These are phyloP conservation scores for Yamadazyma pseudoaaseri DNA, from an alignment of 1,139 yeast genomes.

Conservation along the genomic window DNA sequence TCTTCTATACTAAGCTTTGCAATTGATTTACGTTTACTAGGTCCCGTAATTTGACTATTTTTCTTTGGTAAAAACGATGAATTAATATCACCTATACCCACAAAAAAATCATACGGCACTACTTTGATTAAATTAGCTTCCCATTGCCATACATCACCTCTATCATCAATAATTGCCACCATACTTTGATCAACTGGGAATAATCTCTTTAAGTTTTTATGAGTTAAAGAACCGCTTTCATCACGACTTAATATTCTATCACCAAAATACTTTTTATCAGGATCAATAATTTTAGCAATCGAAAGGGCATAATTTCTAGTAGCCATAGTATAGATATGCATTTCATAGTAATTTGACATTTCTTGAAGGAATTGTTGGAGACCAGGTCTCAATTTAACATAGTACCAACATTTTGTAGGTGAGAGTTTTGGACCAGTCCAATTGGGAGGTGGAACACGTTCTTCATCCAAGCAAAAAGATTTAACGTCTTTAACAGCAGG, in stretches of 20 bases:
- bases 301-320: constrained; percentile 90
- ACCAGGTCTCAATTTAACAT: constrained; percentile 91
- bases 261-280: constrained; percentile 81
- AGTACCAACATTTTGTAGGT: constrained; percentile 74
- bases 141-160: constrained; percentile 99
- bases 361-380: constrained; percentile 65
- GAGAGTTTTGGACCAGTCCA: constrained; percentile 58
- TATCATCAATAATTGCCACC: constrained; percentile 95
- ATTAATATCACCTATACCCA: constrained; percentile 96
- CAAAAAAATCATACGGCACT: constrained; percentile 92
- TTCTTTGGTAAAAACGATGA: constrained; percentile 88
- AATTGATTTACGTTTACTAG: constrained; percentile 58
- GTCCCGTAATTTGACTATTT: constrained; percentile 66
- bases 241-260: constrained; percentile 91
- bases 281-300: constrained; percentile 89
- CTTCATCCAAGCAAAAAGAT: constrained; percentile 77
- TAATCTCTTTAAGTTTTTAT: constrained; percentile 80
- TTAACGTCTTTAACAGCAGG: constrained; percentile 80
- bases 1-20: constrained; percentile 46
- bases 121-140: constrained; percentile 87
- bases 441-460: constrained; percentile 57
- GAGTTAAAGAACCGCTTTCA: constrained; percentile 91
- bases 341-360: constrained; percentile 68
- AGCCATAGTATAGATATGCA: constrained; percentile 99
- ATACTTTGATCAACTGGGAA: constrained; percentile 96